Base-by-base conservation (phyloP, 331 rosid genomes). In the Prunus yedoensis region DNA sequence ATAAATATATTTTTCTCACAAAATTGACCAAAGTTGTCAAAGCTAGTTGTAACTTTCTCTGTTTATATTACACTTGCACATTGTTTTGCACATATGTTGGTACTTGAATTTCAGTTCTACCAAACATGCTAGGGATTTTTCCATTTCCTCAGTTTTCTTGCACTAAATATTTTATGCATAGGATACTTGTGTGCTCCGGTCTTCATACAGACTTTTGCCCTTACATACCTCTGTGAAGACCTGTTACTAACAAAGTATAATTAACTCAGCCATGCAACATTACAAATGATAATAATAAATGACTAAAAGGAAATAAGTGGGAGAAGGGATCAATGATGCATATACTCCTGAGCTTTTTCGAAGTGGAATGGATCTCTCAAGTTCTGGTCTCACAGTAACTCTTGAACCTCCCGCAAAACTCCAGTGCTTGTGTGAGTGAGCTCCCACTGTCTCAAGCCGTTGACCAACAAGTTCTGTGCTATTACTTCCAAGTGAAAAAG, bases 351-450 rank as follows among this genome's bases (percentile, higher is more conserved):
- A 60, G 38, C 72, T 27, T 80, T 79, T 91, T 73, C 4, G 79
- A 82, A 18, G 28, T 35, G 62, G 78, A 73, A 61, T 52, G 79
- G 81, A 52, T 79, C 73, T 80, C 70, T 76, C 66, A 81, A 20
- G 71, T 60, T 86, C 80, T 63, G 93, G 93, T 76, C 78, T 84
- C 59, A 68, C n/a, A 78, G 54, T 51, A 80, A 87, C 25, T 79
- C 85, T 88, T 75, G 93, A 87, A 84, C 97, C 98, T 81, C 91
- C 86, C 18, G 72, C 53, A 89, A 94, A 94, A 84, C 87, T 90
- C 97, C 95, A 86, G 70, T 81, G 80, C 62, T 82, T 70, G 0
- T 21, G 65, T 49, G 64, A 64, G 80, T 77, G 77, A 76, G 84
- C 71, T 46, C 86, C 77, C 47, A 60, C 61, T 51, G 74, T 64